Evolutionary conservation across 495 filamentous ascomycete species (phyloP), one percentile per base, ranked within the genome.

Genomic region (Lasiosphaeria hispida): DNA sequence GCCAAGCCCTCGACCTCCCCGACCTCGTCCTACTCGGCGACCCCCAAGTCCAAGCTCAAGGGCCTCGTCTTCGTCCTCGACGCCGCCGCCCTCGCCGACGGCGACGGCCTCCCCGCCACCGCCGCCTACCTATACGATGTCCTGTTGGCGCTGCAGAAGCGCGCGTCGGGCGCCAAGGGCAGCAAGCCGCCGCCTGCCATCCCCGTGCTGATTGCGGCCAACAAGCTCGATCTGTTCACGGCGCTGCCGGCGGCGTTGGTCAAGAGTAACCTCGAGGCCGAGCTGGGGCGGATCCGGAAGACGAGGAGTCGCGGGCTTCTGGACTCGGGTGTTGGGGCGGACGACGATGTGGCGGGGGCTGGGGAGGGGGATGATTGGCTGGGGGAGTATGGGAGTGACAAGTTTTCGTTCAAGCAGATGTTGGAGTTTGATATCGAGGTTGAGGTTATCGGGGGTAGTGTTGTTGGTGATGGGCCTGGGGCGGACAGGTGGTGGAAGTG

Each of bases 171-270:
- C 10, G 79, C 72, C 36, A 79, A 82, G 61, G 83, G 80, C 9
- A 75, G 78, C 42, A 86, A 85, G 55, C 77, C 80, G 1, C 82
- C 84, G 3, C 71, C 80, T 13, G 80, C 84, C 15, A 79, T 95
- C 33, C 84, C 88, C 0, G 82, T 98, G 2, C 73, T 97, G 15
- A 73, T 98, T 39, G 92, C 90, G 4, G 92, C 92, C 38, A 97
- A 97, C 69, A 98, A 98, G 78, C 79, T 92, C 49, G 94, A 98
- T 70, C 75, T 97, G 10, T 98, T 98, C 69, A 97, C 94, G 0
- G 92, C 94, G 10, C 74, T 96, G 45, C 94, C 94, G 0, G 84
- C 90, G 1, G 77, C 81, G 2, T 79, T 96, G 35, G 91, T 97
- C 19, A 85, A 83, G 67, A 82, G 77, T 54, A 81, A 80, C 47